phyloP scores from a whole-genome alignment of 257 asterid species.

The Salvia miltiorrhiza region DNA sequence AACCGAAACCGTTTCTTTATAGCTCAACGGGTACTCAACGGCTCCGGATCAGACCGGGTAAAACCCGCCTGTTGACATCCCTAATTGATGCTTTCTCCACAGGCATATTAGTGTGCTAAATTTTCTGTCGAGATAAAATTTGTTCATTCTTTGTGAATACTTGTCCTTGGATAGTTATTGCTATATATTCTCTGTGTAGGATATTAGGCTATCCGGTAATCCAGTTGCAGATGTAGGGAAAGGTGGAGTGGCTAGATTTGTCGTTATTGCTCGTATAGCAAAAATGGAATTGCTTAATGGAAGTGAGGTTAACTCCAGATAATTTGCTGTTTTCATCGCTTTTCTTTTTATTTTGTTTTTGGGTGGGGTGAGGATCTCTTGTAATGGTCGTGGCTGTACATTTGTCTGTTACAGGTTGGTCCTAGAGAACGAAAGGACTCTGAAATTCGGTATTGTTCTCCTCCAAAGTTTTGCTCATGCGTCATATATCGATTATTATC shows the following conservation, averaged over 20 bases:
- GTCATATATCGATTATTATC: not conserved
- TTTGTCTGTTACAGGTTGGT: slow-evolving; percentile 56
- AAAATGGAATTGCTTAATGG: slow-evolving; percentile 69
- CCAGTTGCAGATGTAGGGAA: slow-evolving; percentile 73
- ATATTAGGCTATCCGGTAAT: slow-evolving; percentile 82
- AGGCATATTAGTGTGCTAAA: not conserved
- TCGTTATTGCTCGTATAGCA: slow-evolving; percentile 76
- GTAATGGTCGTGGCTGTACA: slow-evolving; percentile 24
- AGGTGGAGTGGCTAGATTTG: slow-evolving; percentile 85
- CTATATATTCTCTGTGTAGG: slow-evolving; percentile 41
- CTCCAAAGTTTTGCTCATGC: slow-evolving; percentile 10
- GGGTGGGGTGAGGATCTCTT: not conserved
- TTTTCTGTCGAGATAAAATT: slow-evolving; percentile 4
- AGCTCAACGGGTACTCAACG: no score
- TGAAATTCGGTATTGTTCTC: slow-evolving; percentile 74
- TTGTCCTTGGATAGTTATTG: not conserved
- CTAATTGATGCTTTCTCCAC: not conserved
- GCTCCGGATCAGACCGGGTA: no score
- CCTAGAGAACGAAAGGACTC: slow-evolving; percentile 91
- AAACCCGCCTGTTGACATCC: no score
- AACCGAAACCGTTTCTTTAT: no score
- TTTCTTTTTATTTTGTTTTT: not conserved
- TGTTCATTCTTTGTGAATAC: not conserved
- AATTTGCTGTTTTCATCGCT: not conserved
- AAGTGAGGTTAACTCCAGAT: slow-evolving; percentile 64